Conservation (phyloP, 805 yeast genomes). For the Saturnispora mendoncae region DNA sequence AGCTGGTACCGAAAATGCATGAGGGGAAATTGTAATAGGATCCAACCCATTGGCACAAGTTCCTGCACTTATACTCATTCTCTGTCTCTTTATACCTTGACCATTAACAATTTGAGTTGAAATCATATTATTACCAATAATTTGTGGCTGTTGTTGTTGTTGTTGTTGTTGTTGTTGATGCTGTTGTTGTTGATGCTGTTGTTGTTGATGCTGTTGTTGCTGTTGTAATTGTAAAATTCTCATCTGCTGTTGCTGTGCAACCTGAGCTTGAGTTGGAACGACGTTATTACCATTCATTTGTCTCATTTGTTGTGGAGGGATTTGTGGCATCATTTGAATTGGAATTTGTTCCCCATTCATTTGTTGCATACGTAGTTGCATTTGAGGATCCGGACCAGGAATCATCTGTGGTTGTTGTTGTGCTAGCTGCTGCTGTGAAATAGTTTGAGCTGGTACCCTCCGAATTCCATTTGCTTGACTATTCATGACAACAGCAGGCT, state of each 20-base stretch:
- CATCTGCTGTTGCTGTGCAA: slow-evolving; percentile 8
- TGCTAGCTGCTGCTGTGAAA: slow-evolving; percentile 1
- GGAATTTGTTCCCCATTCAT: slow-evolving; percentile 7
- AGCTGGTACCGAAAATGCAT: slow-evolving; percentile 17
- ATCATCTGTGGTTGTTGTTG: slow-evolving; percentile 4
- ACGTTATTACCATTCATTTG: neutral
- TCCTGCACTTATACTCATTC: slow-evolving; percentile 16
- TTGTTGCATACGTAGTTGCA: slow-evolving; percentile 10
- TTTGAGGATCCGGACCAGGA: slow-evolving; percentile 10
- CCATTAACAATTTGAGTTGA: slow-evolving; percentile 14
- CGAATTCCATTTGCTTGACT: slow-evolving; percentile 3
- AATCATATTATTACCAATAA: slow-evolving; percentile 13
- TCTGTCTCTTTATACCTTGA: slow-evolving; percentile 15
- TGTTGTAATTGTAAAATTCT: slow-evolving; percentile 5
- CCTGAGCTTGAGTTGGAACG: slow-evolving; percentile 4
- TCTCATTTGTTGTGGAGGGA: neutral
- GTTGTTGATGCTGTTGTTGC: slow-evolving; percentile 12
- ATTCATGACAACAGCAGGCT: slow-evolving; percentile 4
- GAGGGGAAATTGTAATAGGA: slow-evolving; percentile 14
- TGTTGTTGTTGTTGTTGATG: slow-evolving; percentile 13
- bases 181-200: slow-evolving; percentile 13
- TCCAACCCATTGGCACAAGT: slow-evolving; percentile 13
- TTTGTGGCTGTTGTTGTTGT: slow-evolving; percentile 17
- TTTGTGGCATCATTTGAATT: slow-evolving; percentile 5
- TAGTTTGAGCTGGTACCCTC: slow-evolving; percentile 3